These are phyloP conservation scores for Nicotiana rustica DNA, from an alignment of 305 asterid genomes.

Conservation along the genomic window DNA sequence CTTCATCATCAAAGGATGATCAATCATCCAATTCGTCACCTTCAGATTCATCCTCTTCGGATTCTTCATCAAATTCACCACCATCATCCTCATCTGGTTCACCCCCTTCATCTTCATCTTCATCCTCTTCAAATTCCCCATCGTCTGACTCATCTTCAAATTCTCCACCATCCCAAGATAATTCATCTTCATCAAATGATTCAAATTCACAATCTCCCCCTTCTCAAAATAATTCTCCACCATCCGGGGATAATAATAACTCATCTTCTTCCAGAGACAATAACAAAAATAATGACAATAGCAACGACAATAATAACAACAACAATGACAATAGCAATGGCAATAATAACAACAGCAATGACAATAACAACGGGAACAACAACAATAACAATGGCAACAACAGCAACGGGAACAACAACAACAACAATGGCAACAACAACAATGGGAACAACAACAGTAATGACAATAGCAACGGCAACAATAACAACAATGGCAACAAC, in stretches of 20 bases:
- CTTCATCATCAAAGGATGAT: conserved; percentile 36
- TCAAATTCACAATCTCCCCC: conserved; percentile 13
- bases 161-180: conserved; percentile 22
- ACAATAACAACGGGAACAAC: too few relatives aligned
- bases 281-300: too few relatives aligned
- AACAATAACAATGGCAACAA: neutral
- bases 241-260: neutral
- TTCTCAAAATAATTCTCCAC: conserved; percentile 25
- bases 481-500: too few relatives aligned
- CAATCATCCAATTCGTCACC: conserved; percentile 36
- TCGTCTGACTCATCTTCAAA: conserved; percentile 9
- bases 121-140: conserved; percentile 26
- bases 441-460: neutral
- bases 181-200: neutral
- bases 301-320: neutral
- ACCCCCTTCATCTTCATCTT: neutral
- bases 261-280: conserved; percentile 3
- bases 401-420: neutral
- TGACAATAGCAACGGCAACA: neutral
- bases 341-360: neutral
- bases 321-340: neutral
- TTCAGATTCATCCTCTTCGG: neutral
- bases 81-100: neutral
- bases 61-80: conserved; percentile 27
- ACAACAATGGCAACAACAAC: too few relatives aligned